Conservation (phyloP, 2,329 filamentous ascomycete genomes). For the Aureobasidium melanogenum region DNA sequence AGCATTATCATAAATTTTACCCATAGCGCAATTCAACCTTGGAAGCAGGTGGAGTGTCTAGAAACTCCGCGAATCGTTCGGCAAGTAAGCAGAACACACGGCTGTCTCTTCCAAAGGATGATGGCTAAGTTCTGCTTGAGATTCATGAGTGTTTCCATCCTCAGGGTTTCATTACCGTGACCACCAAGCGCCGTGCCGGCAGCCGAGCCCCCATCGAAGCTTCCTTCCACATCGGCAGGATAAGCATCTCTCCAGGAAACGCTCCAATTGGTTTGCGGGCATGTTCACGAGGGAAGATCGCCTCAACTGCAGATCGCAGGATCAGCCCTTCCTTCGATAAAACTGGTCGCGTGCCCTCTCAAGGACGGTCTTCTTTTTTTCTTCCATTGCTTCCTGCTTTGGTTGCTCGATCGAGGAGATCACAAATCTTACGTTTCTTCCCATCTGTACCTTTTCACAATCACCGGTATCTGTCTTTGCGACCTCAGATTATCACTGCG, state of each 20-base stretch:
- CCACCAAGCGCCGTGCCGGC: background rate
- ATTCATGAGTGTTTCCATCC: background rate
- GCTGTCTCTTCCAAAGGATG: background rate
- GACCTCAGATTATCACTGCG: too few species aligned
- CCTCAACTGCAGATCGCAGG: background rate
- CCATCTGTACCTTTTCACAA: background rate
- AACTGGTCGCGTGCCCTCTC: slow-evolving; percentile 6
- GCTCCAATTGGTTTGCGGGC: background rate
- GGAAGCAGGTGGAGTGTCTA: background rate
- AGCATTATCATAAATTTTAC: background rate
- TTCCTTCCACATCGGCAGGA: background rate
- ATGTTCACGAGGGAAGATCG: background rate
- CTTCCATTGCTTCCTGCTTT: background rate
- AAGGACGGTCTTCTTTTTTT: background rate
- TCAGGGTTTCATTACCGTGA: background rate
- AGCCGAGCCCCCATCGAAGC: background rate
- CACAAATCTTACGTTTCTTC: background rate
- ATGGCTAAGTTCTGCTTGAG: background rate
- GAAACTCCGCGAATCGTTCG: too few species aligned
- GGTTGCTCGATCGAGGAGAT: background rate
- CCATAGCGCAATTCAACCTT: background rate
- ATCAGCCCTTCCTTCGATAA: background rate
- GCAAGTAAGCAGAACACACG: background rate
- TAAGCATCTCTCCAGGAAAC: background rate
- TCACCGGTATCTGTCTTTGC: background rate